These are phyloP conservation scores for Ustilago hordei DNA, from an alignment of 1,284 basidiomycete species.

Conservation along the genomic window DNA sequence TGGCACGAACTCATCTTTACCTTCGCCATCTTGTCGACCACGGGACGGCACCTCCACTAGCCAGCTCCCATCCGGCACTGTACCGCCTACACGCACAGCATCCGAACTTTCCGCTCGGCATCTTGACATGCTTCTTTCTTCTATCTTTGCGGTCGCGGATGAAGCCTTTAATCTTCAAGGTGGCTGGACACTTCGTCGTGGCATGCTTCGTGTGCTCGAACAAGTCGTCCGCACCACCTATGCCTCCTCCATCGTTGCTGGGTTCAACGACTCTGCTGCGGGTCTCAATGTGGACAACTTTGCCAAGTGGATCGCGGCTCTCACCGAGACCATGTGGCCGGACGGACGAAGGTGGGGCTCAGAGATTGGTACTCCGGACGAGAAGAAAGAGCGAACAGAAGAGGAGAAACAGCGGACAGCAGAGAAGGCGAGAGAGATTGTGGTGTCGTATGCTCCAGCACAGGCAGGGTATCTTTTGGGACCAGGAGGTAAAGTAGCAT, in stretches of 20 bases:
- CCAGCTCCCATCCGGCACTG: background rate
- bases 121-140: conserved; percentile 66
- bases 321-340: conserved; percentile 66
- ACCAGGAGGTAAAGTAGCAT: conserved; percentile 62
- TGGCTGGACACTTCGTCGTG: conserved; percentile 67
- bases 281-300: conserved; percentile 56
- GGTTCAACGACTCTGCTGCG: conserved; percentile 60
- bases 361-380: conserved; percentile 29
- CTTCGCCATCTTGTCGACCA: conserved; percentile 30
- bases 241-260: conserved; percentile 57
- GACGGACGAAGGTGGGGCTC: conserved; percentile 40
- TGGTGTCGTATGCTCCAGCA: conserved; percentile 65
- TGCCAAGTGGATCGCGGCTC: conserved; percentile 53
- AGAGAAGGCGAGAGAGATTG: conserved; percentile 56
- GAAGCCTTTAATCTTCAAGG: conserved; percentile 69
- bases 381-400: conserved; percentile 26
- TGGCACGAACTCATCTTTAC: conserved; percentile 37
- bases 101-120: conserved; percentile 52
- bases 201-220: conserved; percentile 68
- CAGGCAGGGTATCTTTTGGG: conserved; percentile 66
- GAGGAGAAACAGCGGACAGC: conserved; percentile 55
- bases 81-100: background rate
- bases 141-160: conserved; percentile 68
- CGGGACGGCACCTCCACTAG: background rate
- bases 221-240: conserved; percentile 68